These are phyloP conservation scores for Pseudopyricularia javanii DNA, from an alignment of 2,329 filamentous ascomycete species.

Conservation along the genomic window DNA sequence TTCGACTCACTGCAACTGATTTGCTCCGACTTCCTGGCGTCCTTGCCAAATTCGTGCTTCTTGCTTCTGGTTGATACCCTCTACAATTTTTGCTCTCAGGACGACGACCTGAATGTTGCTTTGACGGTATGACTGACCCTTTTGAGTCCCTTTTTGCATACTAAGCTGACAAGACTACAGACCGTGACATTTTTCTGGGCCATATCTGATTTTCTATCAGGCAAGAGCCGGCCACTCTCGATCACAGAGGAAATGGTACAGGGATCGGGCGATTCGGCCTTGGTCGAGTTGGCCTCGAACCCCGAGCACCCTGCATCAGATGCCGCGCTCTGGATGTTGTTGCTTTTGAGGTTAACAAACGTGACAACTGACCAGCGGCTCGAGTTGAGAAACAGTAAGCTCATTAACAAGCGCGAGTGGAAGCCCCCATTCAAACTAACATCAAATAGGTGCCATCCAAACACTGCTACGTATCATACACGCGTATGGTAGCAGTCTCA, in stretches of 20 bases:
- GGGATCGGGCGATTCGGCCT: slow-evolving; percentile 40
- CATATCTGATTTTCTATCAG: slow-evolving; percentile 73
- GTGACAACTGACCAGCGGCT: slow-evolving; percentile 60
- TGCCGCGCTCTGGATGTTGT: slow-evolving; percentile 66
- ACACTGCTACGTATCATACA: slow-evolving; percentile 86
- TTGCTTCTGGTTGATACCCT: slow-evolving; percentile 74
- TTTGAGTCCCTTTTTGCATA: background rate
- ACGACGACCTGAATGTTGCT: slow-evolving; percentile 88
- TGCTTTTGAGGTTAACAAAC: slow-evolving; percentile 58
- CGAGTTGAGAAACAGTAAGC: slow-evolving; percentile 64
- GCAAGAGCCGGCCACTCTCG: slow-evolving; percentile 42
- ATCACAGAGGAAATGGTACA: slow-evolving; percentile 45
- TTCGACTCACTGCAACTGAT: slow-evolving; percentile 87
- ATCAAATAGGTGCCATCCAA: slow-evolving; percentile 57
- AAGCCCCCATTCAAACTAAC: too few relatives aligned
- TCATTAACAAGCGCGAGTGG: too few relatives aligned
- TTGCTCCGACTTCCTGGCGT: slow-evolving; percentile 82
- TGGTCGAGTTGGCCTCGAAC: slow-evolving; percentile 46
- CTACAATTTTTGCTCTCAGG: slow-evolving; percentile 78
- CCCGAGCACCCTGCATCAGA: slow-evolving; percentile 48
- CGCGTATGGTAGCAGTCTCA: slow-evolving; percentile 72
- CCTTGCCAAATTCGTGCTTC: slow-evolving; percentile 59
- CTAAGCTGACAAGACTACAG: slow-evolving; percentile 21
- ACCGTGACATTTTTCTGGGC: slow-evolving; percentile 96
- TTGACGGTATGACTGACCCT: slow-evolving; percentile 51